Evolutionary conservation across 495 filamentous ascomycete species (phyloP).

Genomic region (Penicillium cosmopolitanum): DNA sequence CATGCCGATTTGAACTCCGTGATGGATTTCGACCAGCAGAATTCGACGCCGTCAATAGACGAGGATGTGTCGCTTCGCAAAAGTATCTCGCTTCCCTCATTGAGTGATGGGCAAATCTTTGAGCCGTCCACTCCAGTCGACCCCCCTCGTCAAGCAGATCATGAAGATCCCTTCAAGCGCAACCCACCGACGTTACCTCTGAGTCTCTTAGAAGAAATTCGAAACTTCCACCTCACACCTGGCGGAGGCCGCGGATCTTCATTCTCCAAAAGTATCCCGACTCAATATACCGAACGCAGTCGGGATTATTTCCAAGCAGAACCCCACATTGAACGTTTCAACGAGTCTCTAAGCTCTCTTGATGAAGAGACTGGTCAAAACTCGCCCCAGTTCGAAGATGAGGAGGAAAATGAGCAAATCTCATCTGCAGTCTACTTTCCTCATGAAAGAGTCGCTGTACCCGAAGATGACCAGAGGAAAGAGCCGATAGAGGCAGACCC

Average conservation of each 20-base stretch:
- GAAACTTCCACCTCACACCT: slow-evolving; percentile 61
- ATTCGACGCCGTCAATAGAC: slow-evolving; percentile 12
- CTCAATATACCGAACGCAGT: slow-evolving; percentile 42
- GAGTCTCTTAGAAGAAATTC: slow-evolving; percentile 64
- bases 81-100: slow-evolving; percentile 39
- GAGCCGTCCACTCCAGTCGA: slow-evolving; percentile 17
- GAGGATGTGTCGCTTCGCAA: slow-evolving; percentile 30
- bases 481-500: slow-evolving; percentile 53
- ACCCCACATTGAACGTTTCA: slow-evolving; percentile 22
- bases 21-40: slow-evolving; percentile 15
- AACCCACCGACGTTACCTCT: slow-evolving; percentile 43
- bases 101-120: slow-evolving; percentile 34
- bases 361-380: slow-evolving; percentile 37
- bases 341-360: slow-evolving; percentile 28
- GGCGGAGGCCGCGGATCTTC: slow-evolving; percentile 53
- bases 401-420: slow-evolving; percentile 93
- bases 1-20: slow-evolving; percentile 12
- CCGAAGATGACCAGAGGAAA: slow-evolving; percentile 39
- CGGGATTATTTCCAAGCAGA: slow-evolving; percentile 37
- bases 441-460: slow-evolving; percentile 65
- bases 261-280: slow-evolving; percentile 60
- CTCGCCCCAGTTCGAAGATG: slow-evolving; percentile 64
- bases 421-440: slow-evolving; percentile 93
- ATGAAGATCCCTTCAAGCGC: slow-evolving; percentile 34
- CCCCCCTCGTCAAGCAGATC: slow-evolving; percentile 8